These are phyloP conservation scores for Aspergillus sp. DNA, from an alignment of 2,329 filamentous ascomycete genomes.

Conservation along the genomic window DNA sequence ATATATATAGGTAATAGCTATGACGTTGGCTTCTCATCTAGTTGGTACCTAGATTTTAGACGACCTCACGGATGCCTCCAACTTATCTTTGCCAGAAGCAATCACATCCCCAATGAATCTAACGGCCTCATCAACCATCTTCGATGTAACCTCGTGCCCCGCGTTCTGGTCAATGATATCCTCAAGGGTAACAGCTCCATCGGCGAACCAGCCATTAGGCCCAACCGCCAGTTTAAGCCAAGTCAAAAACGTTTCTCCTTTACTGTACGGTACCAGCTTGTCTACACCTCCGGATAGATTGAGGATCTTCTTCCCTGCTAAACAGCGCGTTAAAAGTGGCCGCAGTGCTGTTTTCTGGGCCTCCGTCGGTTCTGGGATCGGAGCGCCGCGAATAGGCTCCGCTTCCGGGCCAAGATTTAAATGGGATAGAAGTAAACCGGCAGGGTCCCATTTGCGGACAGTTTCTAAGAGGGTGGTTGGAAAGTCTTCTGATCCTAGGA, in stretches of 20 bases:
- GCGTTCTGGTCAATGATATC: constrained; percentile 58
- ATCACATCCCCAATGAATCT: constrained; percentile 52
- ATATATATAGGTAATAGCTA: background rate
- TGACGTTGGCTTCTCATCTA: constrained; percentile 11
- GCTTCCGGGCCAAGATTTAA: constrained; percentile 23
- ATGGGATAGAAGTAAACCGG: constrained; percentile 67
- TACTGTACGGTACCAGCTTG: constrained; percentile 61
- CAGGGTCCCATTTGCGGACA: constrained; percentile 70
- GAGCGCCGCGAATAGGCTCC: constrained; percentile 28
- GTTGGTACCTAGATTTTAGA: constrained; percentile 39
- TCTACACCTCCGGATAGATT: constrained; percentile 56
- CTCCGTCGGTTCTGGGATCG: constrained; percentile 39
- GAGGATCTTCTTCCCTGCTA: constrained; percentile 56
- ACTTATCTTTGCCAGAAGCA: constrained; percentile 23
- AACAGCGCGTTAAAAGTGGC: constrained; percentile 41
- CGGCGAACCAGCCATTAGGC: constrained; percentile 48
- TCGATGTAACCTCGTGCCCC: constrained; percentile 58
- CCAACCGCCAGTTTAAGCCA: constrained; percentile 53
- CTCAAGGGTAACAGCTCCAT: constrained; percentile 54
- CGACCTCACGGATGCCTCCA: constrained; percentile 29
- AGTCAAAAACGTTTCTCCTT: constrained; percentile 55
- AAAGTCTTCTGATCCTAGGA: constrained; percentile 77
- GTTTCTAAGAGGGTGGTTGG: constrained; percentile 65
- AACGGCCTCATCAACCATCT: constrained; percentile 57
- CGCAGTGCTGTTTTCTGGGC: constrained; percentile 45